phyloP scores from a whole-genome alignment of 345 rosid species.

The Boechera divaricarpa region DNA sequence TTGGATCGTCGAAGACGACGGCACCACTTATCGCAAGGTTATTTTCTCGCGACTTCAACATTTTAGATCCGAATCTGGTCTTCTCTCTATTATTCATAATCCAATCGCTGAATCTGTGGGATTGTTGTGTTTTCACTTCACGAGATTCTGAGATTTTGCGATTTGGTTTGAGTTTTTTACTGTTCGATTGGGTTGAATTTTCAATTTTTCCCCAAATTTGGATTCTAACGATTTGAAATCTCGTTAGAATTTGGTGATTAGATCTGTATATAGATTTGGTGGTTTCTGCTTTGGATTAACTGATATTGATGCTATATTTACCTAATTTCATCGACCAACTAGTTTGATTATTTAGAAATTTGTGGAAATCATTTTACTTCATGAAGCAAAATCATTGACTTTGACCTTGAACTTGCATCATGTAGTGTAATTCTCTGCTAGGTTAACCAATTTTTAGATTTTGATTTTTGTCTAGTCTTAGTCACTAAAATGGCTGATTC shows the following conservation, averaged over 20 bases:
- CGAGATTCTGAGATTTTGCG: neutral
- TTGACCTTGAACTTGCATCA: neutral
- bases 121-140: neutral
- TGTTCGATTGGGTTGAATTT: slow-evolving; percentile 36
- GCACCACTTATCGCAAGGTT: slow-evolving; percentile 94
- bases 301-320: neutral
- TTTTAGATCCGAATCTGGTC: slow-evolving; percentile 21
- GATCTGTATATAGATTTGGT: slow-evolving; percentile 18
- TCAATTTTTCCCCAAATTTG: neutral
- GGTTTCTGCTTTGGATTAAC: neutral
- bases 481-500: neutral
- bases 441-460: neutral
- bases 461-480: neutral
- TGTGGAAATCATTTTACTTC: neutral
- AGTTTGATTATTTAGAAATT: neutral
- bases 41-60: neutral
- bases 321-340: neutral
- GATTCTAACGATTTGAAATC: neutral
- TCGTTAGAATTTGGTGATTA: neutral
- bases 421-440: neutral
- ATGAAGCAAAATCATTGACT: slow-evolving; percentile 20
- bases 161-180: slow-evolving; percentile 21
- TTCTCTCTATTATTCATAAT: neutral
- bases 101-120: neutral
- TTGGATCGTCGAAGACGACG: slow-evolving; percentile 93